Evolutionary conservation across 768 basidiomycete genomes (phyloP), one percentile per base, ranked within the genome.

Genomic region (Suillus sp.): DNA sequence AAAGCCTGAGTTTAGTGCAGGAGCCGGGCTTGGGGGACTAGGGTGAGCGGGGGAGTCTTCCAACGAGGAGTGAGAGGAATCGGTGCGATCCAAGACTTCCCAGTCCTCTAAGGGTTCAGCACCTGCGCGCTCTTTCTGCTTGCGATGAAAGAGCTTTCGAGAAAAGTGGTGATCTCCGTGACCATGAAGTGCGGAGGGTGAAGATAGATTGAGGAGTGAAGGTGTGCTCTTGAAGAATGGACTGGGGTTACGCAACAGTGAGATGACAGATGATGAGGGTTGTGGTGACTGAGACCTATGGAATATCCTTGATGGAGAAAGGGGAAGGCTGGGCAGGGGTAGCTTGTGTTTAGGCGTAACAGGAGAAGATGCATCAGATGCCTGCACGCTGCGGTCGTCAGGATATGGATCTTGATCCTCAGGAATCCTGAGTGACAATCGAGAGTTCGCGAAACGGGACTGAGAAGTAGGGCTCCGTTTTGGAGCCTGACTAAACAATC

Each of bases 201-300:
- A 74, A 32, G 62, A 62, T n/a, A 72, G 30, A 40, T 72, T 75
- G 32, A 72, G 66, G 1, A 75, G 51, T 55, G 74, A 75, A 2
- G 74, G 71, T 10, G 74, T 72, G 30, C 75, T 75, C 72, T 75
- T 75, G 32, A 75, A 75, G 55, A 75, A 74, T 8, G 74, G 75
- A 58, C 67, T 77, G 35, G 74, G 75, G 35, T 77, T 77, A 16
- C 74, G 75, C 27, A 75, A 65, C 38, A 75, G 60, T 50, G 74
- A 75, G 50, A 75, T 74, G 25, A 75, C 74, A 0, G 74, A 75
- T n/a, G 75, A 69, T 6, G 75, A 75, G 3, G 75, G 74, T 30
- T 77, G 74, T 55, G 74, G 74, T 4, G 74, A 74, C 0, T 77
- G 69, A 30, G 74, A 75, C 30, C 68, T 72, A 13, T 74, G 72